Evolutionary conservation across 169 alveolate genomes (phyloP), one percentile per base, ranked within the genome.

Genomic region (Plasmodium yoelii): DNA sequence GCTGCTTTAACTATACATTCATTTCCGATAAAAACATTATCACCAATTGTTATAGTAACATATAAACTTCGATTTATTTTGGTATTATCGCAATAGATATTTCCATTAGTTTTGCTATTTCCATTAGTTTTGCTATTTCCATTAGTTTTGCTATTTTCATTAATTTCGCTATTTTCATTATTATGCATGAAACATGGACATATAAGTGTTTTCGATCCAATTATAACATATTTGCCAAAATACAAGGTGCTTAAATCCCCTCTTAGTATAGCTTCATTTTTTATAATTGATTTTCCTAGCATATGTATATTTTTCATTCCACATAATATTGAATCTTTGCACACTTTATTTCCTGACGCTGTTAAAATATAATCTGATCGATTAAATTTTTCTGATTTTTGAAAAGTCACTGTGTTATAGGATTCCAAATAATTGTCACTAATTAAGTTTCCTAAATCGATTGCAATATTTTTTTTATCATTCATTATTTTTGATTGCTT

Each of bases 241-340:
- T 92, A 87, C 6, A 95, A 87, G 57, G 51, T 63, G 1, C 94
- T 96, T 15, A 95, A 63, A 75, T 95, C 98, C 24, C 97, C 98
- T 75, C 98, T 57, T 22, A 95, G 46, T 44, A 95, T 80, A 19
- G 94, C 94, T 46, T 89, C 92, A 51, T 93, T 92, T 55, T 93
- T 93, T 47, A 94, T 90, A 56, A 94, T 91, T 15, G 95, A 92
- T 56, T 92, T 95, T 44, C 95, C 98, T 68, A 90, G 80, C 90
- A 95, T 88, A 57, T 90, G 93, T 53, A 95, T 93, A 67, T 94
- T 91, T 15, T 89, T 94, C 92, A 93, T 93, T 55, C 97, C 96
- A 12, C 84, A 82, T 22, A 82, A 70, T n/a, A 68, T 56, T 44
- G 90, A 82, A 28, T 82, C 56, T 61, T 72, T 82, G 39, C 86